phyloP scores from a whole-genome alignment of 768 basidiomycete species.

The Mycena sanguinolenta region DNA sequence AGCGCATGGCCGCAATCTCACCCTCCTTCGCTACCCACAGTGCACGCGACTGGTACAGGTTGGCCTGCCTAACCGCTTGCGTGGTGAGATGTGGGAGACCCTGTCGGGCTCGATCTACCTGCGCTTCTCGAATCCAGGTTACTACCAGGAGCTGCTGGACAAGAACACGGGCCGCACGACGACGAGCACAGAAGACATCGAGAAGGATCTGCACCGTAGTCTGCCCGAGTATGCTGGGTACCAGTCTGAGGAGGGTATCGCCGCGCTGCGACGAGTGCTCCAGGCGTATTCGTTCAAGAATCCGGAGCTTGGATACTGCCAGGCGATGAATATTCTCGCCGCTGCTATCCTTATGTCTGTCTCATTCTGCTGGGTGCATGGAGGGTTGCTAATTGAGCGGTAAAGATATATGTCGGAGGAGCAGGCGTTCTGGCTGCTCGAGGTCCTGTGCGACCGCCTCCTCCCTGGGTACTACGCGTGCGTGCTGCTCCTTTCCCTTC shows the following conservation, averaged over 20 bases:
- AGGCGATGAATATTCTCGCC: conserved; percentile 98
- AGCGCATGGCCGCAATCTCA: conserved; percentile 97
- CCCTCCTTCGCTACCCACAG: conserved; percentile 94
- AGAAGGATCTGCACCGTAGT: conserved; percentile 97
- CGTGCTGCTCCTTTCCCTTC: conserved; percentile 39
- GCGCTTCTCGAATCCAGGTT: conserved; percentile 88
- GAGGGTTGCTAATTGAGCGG: conserved; percentile 31
- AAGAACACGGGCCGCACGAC: conserved; percentile 84
- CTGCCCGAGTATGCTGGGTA: conserved; percentile 98
- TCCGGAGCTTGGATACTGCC: conserved; percentile 94
- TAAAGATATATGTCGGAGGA: conserved; percentile 98
- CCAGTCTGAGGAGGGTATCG: conserved; percentile 90
- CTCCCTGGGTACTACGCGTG: conserved; percentile 98
- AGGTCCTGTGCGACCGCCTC: conserved; percentile 93
- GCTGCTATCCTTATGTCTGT: conserved; percentile 93
- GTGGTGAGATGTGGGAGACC: conserved; percentile 99
- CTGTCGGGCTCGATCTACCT: conserved; percentile 94
- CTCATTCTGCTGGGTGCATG: neutral
- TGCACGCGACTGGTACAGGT: conserved; percentile 98
- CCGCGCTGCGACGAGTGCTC: conserved; percentile 86
- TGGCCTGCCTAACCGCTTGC: conserved; percentile 92
- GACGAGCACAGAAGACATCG: conserved; percentile 97
- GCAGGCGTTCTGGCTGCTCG: conserved; percentile 97
- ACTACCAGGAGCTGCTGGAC: conserved; percentile 80
- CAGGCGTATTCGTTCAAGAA: conserved; percentile 97